Evolutionary conservation across 2,329 filamentous ascomycete genomes (phyloP), one percentile per base, ranked within the genome.

Genomic region (Colletotrichum falcatum): DNA sequence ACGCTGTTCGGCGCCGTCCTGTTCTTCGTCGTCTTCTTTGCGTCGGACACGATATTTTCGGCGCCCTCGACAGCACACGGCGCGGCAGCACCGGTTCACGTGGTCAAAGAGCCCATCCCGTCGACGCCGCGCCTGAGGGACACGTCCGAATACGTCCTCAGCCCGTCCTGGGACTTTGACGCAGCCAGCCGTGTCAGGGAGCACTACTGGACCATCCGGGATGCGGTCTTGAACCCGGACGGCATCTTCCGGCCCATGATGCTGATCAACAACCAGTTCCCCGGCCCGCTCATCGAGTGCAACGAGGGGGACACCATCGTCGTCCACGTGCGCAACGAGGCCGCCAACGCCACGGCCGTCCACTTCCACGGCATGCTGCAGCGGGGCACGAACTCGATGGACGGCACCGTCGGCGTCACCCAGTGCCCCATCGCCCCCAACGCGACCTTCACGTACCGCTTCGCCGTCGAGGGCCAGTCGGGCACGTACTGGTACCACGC

Each of bases 281-380:
- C 93, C 0, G 87, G 93, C 0, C 93, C 93, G 7, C 79, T 92
- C 54, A 88, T 96, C 55, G 88, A 93, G 73, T 89, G 90, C 72
- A 93, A 92, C 73, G 89, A 92, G 73, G 92, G 91, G 26, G 93
- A 96, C 74, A 89, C 86, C 1, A 79, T 96, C 11, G 79, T 93
- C 4, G 88, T 94, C 53, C 88, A 92, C 39, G 84, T 94, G 61
- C 82, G 88, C 74, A 95, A 95, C 74, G 84, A 87, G 28, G 88
- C 92, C 0, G 82, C 83, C 16, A 92, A 94, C 73, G 87, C 86
- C 16, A 91, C 91, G 11, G 88, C 86, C 46, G 83, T 95, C 6
- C 93, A 95, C 77, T 95, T 92, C 78, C 93, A 95, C 74, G 93
- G 93, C 20, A 85, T 95, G 72, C 94, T 89, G 76, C 92, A 94